phyloP scores from a whole-genome alignment of 371 early-diverging fungal species.

The Batrachochytrium dendrobatidis region DNA sequence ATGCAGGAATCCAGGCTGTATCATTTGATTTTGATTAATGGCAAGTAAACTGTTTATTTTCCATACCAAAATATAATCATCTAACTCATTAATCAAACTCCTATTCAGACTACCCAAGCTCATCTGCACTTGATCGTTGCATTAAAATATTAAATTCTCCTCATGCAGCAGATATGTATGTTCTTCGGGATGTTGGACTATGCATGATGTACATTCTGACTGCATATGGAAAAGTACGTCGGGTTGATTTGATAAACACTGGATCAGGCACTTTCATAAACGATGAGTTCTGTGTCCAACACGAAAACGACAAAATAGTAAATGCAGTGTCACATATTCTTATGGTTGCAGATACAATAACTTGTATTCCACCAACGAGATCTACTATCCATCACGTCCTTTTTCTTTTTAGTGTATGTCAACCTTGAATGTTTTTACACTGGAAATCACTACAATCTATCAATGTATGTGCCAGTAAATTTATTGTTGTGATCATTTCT shows the following conservation, averaged over 20 bases:
- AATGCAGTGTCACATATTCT: background rate
- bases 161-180: too few relatives aligned
- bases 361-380: background rate
- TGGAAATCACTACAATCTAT: too few relatives aligned
- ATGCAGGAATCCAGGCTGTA: too few relatives aligned
- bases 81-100: background rate
- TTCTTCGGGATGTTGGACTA: background rate
- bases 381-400: constrained; percentile 1
- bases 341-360: background rate
- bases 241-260: too few relatives aligned
- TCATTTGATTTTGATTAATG: too few relatives aligned
- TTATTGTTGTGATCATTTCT: too few relatives aligned
- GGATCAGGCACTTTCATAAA: too few relatives aligned
- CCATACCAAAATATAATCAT: too few relatives aligned
- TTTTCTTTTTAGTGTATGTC: constrained; percentile 3
- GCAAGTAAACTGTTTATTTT: too few relatives aligned
- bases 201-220: background rate
- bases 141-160: background rate
- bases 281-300: background rate
- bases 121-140: too few relatives aligned
- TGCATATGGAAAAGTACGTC: background rate
- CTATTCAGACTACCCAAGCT: background rate
- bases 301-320: background rate
- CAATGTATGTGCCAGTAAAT: too few relatives aligned
- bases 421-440: too few relatives aligned